These are phyloP conservation scores for Setaria viridis DNA, from an alignment of 202 grass and related monocot genomes.

Conservation along the genomic window DNA sequence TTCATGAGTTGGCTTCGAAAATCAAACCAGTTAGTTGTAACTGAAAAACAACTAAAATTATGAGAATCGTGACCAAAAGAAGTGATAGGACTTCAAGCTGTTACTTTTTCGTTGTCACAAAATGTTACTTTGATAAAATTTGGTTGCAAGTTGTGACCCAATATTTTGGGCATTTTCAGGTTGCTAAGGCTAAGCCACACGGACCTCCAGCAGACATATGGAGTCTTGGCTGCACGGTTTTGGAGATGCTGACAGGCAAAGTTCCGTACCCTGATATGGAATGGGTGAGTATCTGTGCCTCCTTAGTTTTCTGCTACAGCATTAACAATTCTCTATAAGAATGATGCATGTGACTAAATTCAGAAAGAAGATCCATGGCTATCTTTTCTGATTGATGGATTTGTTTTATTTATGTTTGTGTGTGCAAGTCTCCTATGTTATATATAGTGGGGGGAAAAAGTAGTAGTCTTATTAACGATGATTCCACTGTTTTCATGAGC, in stretches of 20 bases:
- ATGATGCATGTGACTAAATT: neutral
- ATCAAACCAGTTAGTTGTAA: neutral
- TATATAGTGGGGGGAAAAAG: neutral
- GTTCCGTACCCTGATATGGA: constrained; percentile 87
- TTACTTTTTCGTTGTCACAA: neutral
- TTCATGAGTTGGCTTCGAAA: neutral
- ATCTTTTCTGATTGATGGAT: neutral
- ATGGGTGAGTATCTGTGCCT: constrained; percentile 63
- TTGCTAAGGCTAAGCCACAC: constrained; percentile 75
- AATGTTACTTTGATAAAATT: constrained; percentile 1
- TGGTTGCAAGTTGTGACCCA: neutral
- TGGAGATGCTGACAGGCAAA: constrained; percentile 86
- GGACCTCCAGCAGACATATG: constrained; percentile 90
- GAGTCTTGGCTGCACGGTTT: constrained; percentile 98
- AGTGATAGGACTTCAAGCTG: neutral
- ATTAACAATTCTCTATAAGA: neutral
- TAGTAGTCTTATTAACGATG: neutral
- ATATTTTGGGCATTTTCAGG: constrained; percentile 48
- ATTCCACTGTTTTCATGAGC: constrained; percentile 6
- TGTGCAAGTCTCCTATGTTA: neutral
- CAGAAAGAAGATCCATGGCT: neutral
- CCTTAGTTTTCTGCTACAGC: constrained; percentile 24
- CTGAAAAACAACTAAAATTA: constrained; percentile 10
- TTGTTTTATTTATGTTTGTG: constrained; percentile 1
- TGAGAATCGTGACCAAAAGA: neutral